Evolutionary conservation across 306 rosid genomes (phyloP), one percentile per base, ranked within the genome.

Genomic region (Urtica urens): DNA sequence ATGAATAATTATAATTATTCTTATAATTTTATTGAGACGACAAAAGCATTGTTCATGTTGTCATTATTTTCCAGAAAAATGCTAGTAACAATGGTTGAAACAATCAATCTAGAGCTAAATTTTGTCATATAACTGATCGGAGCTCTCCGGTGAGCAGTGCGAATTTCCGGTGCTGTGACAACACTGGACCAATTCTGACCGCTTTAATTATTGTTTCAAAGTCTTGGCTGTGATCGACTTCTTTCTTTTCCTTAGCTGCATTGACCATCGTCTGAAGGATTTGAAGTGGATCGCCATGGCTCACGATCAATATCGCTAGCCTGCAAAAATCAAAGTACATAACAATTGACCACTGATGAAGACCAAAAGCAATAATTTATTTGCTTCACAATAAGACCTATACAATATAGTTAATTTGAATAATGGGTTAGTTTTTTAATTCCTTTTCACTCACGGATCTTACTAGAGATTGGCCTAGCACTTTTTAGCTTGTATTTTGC

Each of bases 221-320:
- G 49, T 74, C 80, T n/a, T n/a, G n/a, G 33, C 19, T 13, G 16
- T 27, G 3, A 33, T 49, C 17, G 22, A 66, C 51, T 55, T 62
- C 78, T 40, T 49, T 48, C 9, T 58, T 58, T 54, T 79, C 62
- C 37, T 72, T 77, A 46, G 72, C 80, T 2, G 74, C 85, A 66
- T 59, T 64, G 46, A 77, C 37, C 18, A 88, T 50, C 42, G 97
- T 62, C 61, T 74, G 95, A 63, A 88, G 68, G 63, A 88, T 79
- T 71, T 88, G 97, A 37, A 84, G 75, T 46, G 93, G 72, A 67
- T 84, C 87, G 7, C 95, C 93, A 44, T 88, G 97, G 78, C 97
- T 74, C 27, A 84, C 87, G 28, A 90, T 75, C 73, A 90, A 66
- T 76, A 84, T 59, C 8, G 72, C 62, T 63, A 86, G 77, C 49